Base-by-base conservation (phyloP, 495 filamentous ascomycete genomes). In the Staphylotrichum longicolle region DNA sequence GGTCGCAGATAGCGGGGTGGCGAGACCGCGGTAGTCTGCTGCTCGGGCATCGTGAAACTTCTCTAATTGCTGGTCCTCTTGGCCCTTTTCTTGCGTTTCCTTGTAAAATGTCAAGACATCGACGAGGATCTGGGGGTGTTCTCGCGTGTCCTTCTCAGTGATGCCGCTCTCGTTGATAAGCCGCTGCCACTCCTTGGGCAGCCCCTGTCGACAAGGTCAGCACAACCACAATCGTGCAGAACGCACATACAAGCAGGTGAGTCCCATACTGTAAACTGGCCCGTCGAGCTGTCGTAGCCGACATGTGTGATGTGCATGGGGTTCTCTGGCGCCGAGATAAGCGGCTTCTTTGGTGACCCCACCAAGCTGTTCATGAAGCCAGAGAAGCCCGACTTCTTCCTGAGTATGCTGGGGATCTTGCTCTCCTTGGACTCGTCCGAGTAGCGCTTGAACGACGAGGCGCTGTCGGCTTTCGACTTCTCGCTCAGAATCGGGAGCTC, bases 261-360 rank as follows among this genome's bases (percentile, higher is more conserved):
- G 33, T 42, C n/a, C 53, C 89, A 63, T 82, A 95, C 91, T 41
- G 94, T 98, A 73, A 96, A 98, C 74, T 97, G 90, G 58, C 94
- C 94, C 4, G 94, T 98, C 66, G 91, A 84, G 76, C 95, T 96
- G 74, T 98, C 93, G 72, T 96, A 96, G 53, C 95, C 93, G 57
- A 98, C 94, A 71, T 98, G 94, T 47, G 95, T 98, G 57, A 98
- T 88, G 72, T 98, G 94, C 34, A 98, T 91, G 10, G 95, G 95
- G 70, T 98, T 97, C 74, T 96, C 92, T 46, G 94, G 94, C 8
- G 90, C 88, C 6, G 94, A 98, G 63, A 98, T 98, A 69, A 95
- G 88, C 40, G 94, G 88, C 62, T 89, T 89, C 65, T 91, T 88
- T 45, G 90, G 94, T 33, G 91, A 93, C 41, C 94, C 91, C 50